Evolutionary conservation across 805 yeast genomes (phyloP).

Genomic region (Schwanniomyces yamadae): DNA sequence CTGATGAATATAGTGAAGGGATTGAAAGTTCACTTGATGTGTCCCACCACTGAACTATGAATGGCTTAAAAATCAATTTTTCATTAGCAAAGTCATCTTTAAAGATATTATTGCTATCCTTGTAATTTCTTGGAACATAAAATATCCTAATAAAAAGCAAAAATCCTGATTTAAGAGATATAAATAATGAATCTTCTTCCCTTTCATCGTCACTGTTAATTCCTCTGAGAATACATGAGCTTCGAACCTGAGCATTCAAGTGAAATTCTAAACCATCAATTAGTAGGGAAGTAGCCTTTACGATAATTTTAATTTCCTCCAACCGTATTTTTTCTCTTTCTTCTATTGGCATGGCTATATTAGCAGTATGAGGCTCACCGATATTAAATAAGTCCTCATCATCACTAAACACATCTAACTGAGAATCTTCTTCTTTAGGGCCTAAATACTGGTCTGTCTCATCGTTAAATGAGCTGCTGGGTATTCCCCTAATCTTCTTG

Average conservation of each 20-base stretch:
- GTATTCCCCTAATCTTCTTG: constrained; percentile 35
- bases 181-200: constrained; percentile 38
- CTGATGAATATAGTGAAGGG: constrained; percentile 22
- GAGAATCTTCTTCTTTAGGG: constrained; percentile 37
- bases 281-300: constrained; percentile 30
- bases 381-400: constrained; percentile 27
- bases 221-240: constrained; percentile 28
- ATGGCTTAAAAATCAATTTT: constrained; percentile 35
- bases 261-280: constrained; percentile 31
- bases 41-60: constrained; percentile 53
- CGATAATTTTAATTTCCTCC: constrained; percentile 24
- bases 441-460: constrained; percentile 35
- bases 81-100: constrained; percentile 11
- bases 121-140: constrained; percentile 29
- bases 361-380: constrained; percentile 6
- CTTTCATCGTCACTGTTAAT: constrained; percentile 11
- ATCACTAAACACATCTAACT: constrained; percentile 36
- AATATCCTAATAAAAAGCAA: constrained; percentile 39
- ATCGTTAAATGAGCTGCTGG: constrained; percentile 34
- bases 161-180: constrained; percentile 41
- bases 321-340: neutral
- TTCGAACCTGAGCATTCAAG: constrained; percentile 30
- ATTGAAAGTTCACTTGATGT: constrained; percentile 11
- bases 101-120: constrained; percentile 21
- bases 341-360: constrained; percentile 2